phyloP scores from a whole-genome alignment of 306 rosid species.

The Quercus bicolor region DNA sequence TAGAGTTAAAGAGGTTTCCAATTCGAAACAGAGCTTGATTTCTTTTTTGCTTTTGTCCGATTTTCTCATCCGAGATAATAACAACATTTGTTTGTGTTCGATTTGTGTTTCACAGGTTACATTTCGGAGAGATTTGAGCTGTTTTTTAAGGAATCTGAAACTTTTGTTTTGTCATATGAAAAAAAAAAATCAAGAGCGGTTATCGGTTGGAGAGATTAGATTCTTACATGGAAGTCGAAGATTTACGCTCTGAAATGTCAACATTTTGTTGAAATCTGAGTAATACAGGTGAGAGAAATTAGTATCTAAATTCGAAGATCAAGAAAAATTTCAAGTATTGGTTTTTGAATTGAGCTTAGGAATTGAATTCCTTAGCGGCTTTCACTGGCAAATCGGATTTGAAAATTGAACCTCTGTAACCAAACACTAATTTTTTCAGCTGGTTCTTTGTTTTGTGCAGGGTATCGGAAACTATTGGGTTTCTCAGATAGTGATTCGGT shows the following conservation, averaged over 20 bases:
- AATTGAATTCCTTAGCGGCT: not conserved
- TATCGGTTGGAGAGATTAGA: not conserved
- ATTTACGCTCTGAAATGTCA: slow-evolving; percentile 40
- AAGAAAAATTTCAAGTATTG: slow-evolving; percentile 3
- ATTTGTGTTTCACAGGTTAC: slow-evolving; percentile 34
- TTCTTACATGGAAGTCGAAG: slow-evolving; percentile 23
- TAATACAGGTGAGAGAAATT: slow-evolving; percentile 55
- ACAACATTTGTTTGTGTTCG: slow-evolving; percentile 4
- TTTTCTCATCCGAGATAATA: slow-evolving; percentile 14
- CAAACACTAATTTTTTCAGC: slow-evolving; percentile 21
- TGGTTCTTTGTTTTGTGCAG: slow-evolving; percentile 19
- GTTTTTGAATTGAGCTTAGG: slow-evolving; percentile 16
- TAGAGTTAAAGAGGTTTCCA: slow-evolving; percentile 11
- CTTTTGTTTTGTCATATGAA: not conserved
- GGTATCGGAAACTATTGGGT: slow-evolving; percentile 4
- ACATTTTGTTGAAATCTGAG: slow-evolving; percentile 31
- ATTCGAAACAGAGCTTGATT: slow-evolving; percentile 3
- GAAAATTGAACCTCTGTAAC: not conserved
- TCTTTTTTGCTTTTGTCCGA: slow-evolving; percentile 11
- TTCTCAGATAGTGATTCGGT: not conserved
- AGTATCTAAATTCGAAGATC: slow-evolving; percentile 28
- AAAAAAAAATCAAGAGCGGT: slow-evolving; percentile 14
- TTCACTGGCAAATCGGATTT: not conserved
- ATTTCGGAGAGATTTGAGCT: slow-evolving; percentile 26
- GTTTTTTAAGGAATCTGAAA: slow-evolving; percentile 22